phyloP scores from a whole-genome alignment of 495 filamentous ascomycete species.

The Xylaria curta region DNA sequence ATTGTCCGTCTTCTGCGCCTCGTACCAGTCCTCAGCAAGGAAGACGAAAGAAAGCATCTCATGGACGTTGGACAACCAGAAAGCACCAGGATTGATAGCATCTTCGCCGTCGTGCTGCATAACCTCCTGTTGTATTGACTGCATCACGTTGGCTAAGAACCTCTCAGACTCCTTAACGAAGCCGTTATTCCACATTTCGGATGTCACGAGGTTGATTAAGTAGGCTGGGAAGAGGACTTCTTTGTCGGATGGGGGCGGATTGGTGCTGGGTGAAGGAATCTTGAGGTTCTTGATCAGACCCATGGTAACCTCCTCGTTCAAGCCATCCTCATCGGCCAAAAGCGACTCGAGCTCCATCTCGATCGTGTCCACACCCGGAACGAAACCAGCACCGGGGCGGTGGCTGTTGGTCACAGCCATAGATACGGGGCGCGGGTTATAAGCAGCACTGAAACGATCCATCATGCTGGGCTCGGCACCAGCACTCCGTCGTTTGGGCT shows the following conservation, averaged over 20 bases:
- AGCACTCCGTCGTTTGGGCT: constrained; percentile 92
- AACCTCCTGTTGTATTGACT: constrained; percentile 97
- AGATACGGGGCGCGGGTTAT: constrained; percentile 92
- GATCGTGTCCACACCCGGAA: constrained; percentile 82
- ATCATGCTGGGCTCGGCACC: constrained; percentile 83
- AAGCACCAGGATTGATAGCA: constrained; percentile 94
- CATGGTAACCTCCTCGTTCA: constrained; percentile 96
- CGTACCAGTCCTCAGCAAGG: constrained; percentile 99
- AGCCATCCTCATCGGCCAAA: constrained; percentile 89
- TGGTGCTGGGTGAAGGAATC: constrained; percentile 84
- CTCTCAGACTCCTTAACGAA: constrained; percentile 99
- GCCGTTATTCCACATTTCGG: constrained; percentile 99
- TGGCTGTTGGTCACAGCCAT: constrained; percentile 77
- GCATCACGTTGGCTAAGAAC: constrained; percentile 99
- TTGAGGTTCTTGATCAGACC: constrained; percentile 95
- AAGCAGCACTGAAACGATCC: constrained; percentile 87
- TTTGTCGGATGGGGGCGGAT: constrained; percentile 91
- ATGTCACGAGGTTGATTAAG: constrained; percentile 98
- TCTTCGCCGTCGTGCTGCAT: constrained; percentile 99
- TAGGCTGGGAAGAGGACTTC: constrained; percentile 98
- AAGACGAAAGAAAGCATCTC: constrained; percentile 99
- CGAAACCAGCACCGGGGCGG: constrained; percentile 70
- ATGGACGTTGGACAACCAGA: constrained; percentile 99
- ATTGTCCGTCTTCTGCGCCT: constrained; percentile 98
- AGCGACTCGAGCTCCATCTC: constrained; percentile 93